phyloP scores from a whole-genome alignment of 306 rosid genomes.

The Cicer arietinum region DNA sequence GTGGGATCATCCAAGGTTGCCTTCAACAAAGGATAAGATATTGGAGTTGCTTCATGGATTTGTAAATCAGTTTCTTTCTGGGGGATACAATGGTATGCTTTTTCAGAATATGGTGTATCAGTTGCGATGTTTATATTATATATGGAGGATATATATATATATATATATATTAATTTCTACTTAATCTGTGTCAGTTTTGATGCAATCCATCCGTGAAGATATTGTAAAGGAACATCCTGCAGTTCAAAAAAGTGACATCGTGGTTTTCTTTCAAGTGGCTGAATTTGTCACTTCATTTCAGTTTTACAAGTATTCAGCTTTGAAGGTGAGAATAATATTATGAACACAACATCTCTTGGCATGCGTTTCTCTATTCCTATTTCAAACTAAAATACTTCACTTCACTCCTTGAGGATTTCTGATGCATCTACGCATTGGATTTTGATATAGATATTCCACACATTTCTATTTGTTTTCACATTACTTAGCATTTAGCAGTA shows the following conservation, averaged over 20 bases:
- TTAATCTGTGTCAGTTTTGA: conserved; percentile 65
- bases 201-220: conserved; percentile 78
- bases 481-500: conserved; percentile 5
- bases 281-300: conserved; percentile 90
- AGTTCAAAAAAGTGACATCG: conserved; percentile 70
- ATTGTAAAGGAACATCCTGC: conserved; percentile 84
- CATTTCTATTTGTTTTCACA: conserved; percentile 3
- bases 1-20: conserved; percentile 83
- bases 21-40: conserved; percentile 67
- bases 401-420: not conserved
- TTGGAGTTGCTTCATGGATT: conserved; percentile 82
- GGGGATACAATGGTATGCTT: conserved; percentile 78
- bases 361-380: conserved; percentile 17
- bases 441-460: conserved; percentile 14
- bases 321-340: conserved; percentile 70
- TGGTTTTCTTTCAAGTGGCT: conserved; percentile 84
- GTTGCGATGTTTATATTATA: not conserved
- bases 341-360: conserved; percentile 30
- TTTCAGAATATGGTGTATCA: conserved; percentile 23
- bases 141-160: no score
- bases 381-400: conserved; percentile 30
- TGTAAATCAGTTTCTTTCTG: conserved; percentile 74
- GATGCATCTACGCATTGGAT: conserved; percentile 1
- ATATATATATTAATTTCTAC: conserved; percentile 30
- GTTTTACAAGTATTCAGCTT: conserved; percentile 66